Percentiles rank a stretch among this genome's conserved stretches.
phyloP scores from a whole-genome alignment of 495 filamentous ascomycete genomes.

The Penicillium pulvis region DNA sequence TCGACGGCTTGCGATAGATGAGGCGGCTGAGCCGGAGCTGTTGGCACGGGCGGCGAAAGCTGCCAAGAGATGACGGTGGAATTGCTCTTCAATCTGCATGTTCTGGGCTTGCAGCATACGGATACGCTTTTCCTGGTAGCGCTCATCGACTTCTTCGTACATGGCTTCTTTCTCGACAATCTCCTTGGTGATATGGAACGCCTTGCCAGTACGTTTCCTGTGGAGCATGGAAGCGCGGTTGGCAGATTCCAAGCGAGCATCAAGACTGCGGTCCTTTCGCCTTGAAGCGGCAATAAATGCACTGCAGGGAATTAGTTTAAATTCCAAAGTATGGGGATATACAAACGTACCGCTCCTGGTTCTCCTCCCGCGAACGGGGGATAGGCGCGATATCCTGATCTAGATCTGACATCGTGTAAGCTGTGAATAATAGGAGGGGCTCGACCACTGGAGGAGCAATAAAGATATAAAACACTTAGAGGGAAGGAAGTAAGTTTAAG shows the following conservation, averaged over 20 bases:
- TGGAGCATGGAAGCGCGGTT: constrained; percentile 86
- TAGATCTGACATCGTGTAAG: constrained; percentile 28
- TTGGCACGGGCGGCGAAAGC: constrained; percentile 34
- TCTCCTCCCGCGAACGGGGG: constrained; percentile 67
- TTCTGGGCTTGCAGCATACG: constrained; percentile 47
- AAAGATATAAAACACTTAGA: not conserved
- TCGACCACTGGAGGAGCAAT: too few relatives aligned
- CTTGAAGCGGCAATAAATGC: constrained; percentile 96
- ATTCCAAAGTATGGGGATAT: not conserved
- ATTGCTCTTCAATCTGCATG: constrained; percentile 44
- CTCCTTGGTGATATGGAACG: constrained; percentile 79
- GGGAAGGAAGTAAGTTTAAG: constrained; percentile 8
- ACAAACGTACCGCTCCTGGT: constrained; percentile 73
- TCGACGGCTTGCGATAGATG: constrained; percentile 27
- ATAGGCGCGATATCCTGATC: constrained; percentile 41
- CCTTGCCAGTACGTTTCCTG: constrained; percentile 83
- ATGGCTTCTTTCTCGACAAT: constrained; percentile 93
- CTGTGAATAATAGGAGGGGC: too few relatives aligned
- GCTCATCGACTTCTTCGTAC: constrained; percentile 95
- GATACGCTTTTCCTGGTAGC: constrained; percentile 48
- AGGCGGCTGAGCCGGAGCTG: constrained; percentile 11
- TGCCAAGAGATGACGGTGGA: constrained; percentile 43
- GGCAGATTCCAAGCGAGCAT: constrained; percentile 88
- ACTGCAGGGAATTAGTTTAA: constrained; percentile 37
- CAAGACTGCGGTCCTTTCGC: constrained; percentile 82